Percentiles rank a stretch among this genome's conserved stretches.
These are phyloP conservation scores for Bruguiera sexangula DNA, from an alignment of 345 rosid genomes.

Conservation along the genomic window DNA sequence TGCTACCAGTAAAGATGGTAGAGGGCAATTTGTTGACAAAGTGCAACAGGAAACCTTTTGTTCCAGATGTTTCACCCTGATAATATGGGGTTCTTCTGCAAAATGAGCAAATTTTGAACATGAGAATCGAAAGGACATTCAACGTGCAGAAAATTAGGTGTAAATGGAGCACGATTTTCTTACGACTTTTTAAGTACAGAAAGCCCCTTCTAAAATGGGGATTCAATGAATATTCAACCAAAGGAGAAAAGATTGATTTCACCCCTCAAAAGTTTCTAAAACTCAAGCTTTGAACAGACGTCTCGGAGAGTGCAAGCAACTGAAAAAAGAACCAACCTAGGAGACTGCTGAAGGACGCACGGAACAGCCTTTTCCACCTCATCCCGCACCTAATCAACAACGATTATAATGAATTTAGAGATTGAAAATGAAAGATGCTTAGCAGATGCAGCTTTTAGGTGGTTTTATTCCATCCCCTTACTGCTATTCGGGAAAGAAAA, in stretches of 20 bases:
- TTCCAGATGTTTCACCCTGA: constrained; percentile 31
- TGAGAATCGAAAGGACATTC: not conserved
- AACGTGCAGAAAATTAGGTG: too few species aligned
- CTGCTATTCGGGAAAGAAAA: too few species aligned
- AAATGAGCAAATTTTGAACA: not conserved
- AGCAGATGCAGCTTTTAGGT: too few species aligned
- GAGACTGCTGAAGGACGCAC: constrained; percentile 10
- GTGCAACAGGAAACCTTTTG: constrained; percentile 36
- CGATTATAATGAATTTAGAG: not conserved
- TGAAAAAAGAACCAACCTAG: constrained; percentile 16
- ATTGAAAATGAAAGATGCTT: not conserved
- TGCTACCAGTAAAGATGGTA: constrained; percentile 58
- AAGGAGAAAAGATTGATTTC: too few species aligned
- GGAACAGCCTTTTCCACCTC: constrained; percentile 14
- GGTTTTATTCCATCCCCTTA: too few species aligned
- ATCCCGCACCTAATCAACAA: constrained; percentile 25
- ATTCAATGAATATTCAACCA: too few species aligned
- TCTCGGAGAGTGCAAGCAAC: not conserved
- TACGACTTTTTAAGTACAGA: too few species aligned
- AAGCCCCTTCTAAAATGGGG: too few species aligned
- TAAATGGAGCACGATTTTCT: too few species aligned
- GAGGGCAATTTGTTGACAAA: constrained; percentile 37
- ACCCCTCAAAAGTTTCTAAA: too few species aligned
- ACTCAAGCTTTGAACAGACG: not conserved
- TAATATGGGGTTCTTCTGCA: constrained; percentile 25